These are phyloP conservation scores for Veloporphyrellus conicus DNA, from an alignment of 1,284 basidiomycete genomes.

Conservation along the genomic window DNA sequence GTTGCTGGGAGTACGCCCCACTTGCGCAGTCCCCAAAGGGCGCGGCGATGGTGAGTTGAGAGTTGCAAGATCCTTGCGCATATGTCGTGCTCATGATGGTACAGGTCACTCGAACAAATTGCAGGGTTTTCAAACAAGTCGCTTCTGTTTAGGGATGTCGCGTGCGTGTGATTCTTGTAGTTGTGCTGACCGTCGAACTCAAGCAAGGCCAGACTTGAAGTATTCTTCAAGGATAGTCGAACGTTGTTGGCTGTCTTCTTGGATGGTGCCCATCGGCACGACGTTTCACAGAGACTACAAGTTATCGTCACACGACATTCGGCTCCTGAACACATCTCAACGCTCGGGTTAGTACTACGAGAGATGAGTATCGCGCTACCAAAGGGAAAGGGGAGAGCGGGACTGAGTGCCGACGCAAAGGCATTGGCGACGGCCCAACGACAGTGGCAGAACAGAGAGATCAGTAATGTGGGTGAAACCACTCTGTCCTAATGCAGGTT, in stretches of 20 bases:
- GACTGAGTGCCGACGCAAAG: constrained; percentile 44
- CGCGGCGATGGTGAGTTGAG: constrained; percentile 66
- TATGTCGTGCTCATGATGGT: neutral
- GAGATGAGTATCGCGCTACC: constrained; percentile 32
- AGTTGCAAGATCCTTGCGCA: constrained; percentile 39
- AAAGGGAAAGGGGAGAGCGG: constrained; percentile 38
- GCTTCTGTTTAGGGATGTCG: constrained; percentile 87
- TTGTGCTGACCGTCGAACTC: neutral
- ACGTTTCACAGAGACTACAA: constrained; percentile 61
- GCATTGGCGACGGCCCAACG: constrained; percentile 67
- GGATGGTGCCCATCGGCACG: constrained; percentile 61
- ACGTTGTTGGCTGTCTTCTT: constrained; percentile 78
- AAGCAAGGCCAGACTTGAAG: constrained; percentile 58
- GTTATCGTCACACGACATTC: constrained; percentile 41
- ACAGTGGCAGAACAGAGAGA: constrained; percentile 82
- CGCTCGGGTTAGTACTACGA: constrained; percentile 23
- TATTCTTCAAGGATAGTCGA: constrained; percentile 86
- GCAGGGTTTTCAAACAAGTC: constrained; percentile 75
- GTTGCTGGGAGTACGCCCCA: constrained; percentile 83
- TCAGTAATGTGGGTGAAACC: constrained; percentile 69
- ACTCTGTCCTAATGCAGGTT: neutral
- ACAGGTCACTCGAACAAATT: constrained; percentile 79
- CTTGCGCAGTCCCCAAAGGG: constrained; percentile 69
- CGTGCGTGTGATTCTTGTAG: constrained; percentile 47
- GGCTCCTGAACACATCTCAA: constrained; percentile 19